Evolutionary conservation across 352 stramenopile species (phyloP).

Genomic region (Pythium pyrilobum): DNA sequence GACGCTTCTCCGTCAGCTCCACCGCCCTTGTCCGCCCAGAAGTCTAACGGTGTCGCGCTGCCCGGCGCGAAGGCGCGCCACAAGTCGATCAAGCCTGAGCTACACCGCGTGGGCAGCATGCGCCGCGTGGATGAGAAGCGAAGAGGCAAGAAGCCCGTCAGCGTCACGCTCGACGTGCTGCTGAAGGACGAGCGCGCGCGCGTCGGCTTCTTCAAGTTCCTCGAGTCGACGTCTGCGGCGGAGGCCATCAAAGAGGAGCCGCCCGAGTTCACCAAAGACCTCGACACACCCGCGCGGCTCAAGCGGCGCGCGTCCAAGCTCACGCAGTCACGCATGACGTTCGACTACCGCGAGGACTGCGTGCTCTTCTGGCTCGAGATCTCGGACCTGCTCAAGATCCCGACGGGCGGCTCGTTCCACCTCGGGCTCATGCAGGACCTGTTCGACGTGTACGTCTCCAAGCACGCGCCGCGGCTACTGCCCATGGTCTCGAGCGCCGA

Average conservation of each 20-base stretch:
- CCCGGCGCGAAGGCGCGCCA: background rate
- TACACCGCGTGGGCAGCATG: constrained; percentile 4
- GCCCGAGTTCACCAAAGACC: background rate
- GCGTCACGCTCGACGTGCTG: constrained; percentile 44
- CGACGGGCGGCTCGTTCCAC: constrained; percentile 42
- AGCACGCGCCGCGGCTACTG: constrained; percentile 30
- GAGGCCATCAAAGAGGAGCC: constrained; percentile 9
- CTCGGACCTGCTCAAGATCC: constrained; percentile 59
- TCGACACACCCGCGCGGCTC: background rate
- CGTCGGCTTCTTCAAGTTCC: constrained; percentile 51
- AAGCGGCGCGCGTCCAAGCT: constrained; percentile 23
- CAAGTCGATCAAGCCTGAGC: constrained; percentile 6
- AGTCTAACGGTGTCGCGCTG: background rate
- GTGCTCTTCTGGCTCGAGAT: constrained; percentile 72
- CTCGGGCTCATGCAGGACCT: constrained; percentile 54
- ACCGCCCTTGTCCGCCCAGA: background rate
- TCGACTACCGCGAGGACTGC: constrained; percentile 53
- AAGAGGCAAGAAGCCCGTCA: constrained; percentile 25
- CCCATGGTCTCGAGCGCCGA: constrained; percentile 50
- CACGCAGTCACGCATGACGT: constrained; percentile 19
- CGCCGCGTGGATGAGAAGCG: constrained; percentile 1
- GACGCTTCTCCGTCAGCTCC: background rate
- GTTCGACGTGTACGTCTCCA: constrained; percentile 49
- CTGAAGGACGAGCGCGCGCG: constrained; percentile 49
- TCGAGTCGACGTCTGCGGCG: constrained; percentile 31